Conservation (phyloP, 2,329 filamentous ascomycete genomes). For the Diplocarpon rosae region DNA sequence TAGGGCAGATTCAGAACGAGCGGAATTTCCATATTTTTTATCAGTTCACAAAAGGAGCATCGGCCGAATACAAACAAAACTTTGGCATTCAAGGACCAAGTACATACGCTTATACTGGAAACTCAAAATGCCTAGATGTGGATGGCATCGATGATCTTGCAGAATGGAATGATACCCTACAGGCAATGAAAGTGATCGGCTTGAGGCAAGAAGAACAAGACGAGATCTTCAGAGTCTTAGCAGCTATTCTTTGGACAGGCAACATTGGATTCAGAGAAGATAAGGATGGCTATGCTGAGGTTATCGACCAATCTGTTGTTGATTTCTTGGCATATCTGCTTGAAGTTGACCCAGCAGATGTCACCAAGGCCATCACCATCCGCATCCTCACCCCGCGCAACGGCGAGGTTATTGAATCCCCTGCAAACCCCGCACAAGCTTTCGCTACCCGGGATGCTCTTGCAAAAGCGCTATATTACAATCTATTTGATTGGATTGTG, state of each 20-base stretch:
- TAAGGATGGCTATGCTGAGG: conserved; percentile 76
- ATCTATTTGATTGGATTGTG: conserved; percentile 98
- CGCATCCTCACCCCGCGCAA: conserved; percentile 65
- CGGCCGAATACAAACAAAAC: conserved; percentile 73
- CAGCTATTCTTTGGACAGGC: conserved; percentile 85
- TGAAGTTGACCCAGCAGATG: conserved; percentile 69
- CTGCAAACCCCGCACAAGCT: conserved; percentile 80
- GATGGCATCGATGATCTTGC: conserved; percentile 84
- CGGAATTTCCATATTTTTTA: conserved; percentile 99
- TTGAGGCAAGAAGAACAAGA: conserved; percentile 83
- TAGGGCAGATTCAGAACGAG: conserved; percentile 90
- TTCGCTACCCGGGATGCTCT: conserved; percentile 79
- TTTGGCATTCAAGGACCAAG: conserved; percentile 88
- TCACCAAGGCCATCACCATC: conserved; percentile 81
- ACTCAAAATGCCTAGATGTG: conserved; percentile 89
- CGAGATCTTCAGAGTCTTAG: conserved; percentile 90
- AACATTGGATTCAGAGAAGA: conserved; percentile 89
- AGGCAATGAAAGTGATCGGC: conserved; percentile 93
- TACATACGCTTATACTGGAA: conserved; percentile 87
- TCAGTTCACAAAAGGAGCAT: conserved; percentile 92
- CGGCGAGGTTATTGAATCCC: conserved; percentile 59
- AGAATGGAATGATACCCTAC: conserved; percentile 80
- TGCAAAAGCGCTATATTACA: conserved; percentile 92
- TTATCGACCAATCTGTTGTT: conserved; percentile 80
- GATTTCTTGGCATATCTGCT: conserved; percentile 91